phyloP scores from a whole-genome alignment of 352 stramenopile genomes.

The Phytophthora pinifolia region DNA sequence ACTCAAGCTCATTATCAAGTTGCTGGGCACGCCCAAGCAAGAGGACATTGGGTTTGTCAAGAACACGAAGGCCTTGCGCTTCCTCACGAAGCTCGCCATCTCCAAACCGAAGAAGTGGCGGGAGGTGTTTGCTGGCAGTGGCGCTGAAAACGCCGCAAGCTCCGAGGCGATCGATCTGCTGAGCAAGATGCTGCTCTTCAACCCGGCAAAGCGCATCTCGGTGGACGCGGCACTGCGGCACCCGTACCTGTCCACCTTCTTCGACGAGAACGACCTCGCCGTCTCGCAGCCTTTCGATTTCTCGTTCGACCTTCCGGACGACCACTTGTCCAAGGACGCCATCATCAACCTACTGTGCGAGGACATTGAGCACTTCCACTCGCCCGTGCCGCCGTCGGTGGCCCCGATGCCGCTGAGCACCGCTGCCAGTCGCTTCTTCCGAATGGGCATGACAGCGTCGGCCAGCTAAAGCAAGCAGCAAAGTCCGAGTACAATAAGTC shows the following conservation, averaged over 20 bases:
- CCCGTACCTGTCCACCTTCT: slow-evolving; percentile 86
- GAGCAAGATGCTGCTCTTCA: slow-evolving; percentile 69
- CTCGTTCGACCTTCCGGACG: slow-evolving; percentile 64
- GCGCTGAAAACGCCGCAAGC: slow-evolving; percentile 29
- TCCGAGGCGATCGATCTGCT: slow-evolving; percentile 60
- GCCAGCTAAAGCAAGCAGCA: slow-evolving; percentile 31
- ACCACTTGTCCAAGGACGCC: slow-evolving; percentile 61
- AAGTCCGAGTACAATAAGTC: slow-evolving; percentile 29
- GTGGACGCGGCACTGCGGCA: slow-evolving; percentile 56
- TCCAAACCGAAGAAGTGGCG: slow-evolving; percentile 74
- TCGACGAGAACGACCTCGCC: slow-evolving; percentile 68
- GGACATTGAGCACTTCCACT: slow-evolving; percentile 65
- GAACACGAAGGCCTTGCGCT: slow-evolving; percentile 89
- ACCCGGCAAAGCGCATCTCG: slow-evolving; percentile 72
- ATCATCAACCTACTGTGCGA: slow-evolving; percentile 59
- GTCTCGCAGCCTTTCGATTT: slow-evolving; percentile 54
- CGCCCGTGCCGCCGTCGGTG: slow-evolving; percentile 24
- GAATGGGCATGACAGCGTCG: slow-evolving; percentile 53
- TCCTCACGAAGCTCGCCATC: slow-evolving; percentile 81
- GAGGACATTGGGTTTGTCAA: slow-evolving; percentile 84
- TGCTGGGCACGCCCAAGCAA: slow-evolving; percentile 66
- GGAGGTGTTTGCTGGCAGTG: slow-evolving; percentile 52
- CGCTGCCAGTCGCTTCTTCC: slow-evolving; percentile 40
- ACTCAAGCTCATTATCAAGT: slow-evolving; percentile 82
- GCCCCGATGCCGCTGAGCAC: slow-evolving; percentile 20